Evolutionary conservation across 2,329 filamentous ascomycete genomes (phyloP), one percentile per base, ranked within the genome.

Genomic region (Fusarium sp.): DNA sequence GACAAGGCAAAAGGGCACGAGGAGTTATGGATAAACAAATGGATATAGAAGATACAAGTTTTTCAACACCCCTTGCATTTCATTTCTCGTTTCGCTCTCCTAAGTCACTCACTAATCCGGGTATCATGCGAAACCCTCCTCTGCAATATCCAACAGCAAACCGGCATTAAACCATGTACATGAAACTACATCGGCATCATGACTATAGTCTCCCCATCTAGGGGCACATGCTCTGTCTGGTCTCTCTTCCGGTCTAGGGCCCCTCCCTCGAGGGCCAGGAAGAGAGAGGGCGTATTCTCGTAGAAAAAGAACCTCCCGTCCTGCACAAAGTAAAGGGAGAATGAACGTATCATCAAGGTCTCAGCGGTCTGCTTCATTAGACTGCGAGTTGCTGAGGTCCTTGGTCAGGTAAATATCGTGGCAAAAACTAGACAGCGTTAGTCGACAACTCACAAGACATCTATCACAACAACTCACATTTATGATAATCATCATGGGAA

Each of bases 401-500:
- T 75, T 90, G 87, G 71, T 89, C 88, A 52, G 88, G 88, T 75
- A 88, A 88, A 75, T 90, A 91, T 79, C 89, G 88, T 57, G 89
- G 89, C 65, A 91, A 79, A 76, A 91, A 91, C 89, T 91, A 69
- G 5, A 43, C 18, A 48, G 5, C 45, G 72, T 73, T 60, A 65
- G 54, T 14, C 13, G 59, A 6, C 11, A 14, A 14, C 20, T 39
- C 20, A 11, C 16, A 20, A 22, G 29, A 29, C n/a, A 14, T 39
- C 6, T 9, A 43, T 45, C 33, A 22, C 57, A 22, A 29, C 64
- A 37, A 92, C 95, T 92, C 83, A 98, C 97, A 86, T 98, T 98
- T 87, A 98, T 96, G 80, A 98, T 94, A 83, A 98, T 97, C 85
- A 98, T 88, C 95, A 98, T 98, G 24, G 97, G 97, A 83, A 98